A percentile compares a stretch with the other conserved stretches of the same genome.
Evolutionary conservation across 345 rosid species (phyloP).

Genomic region (Melaleuca quinquenervia): DNA sequence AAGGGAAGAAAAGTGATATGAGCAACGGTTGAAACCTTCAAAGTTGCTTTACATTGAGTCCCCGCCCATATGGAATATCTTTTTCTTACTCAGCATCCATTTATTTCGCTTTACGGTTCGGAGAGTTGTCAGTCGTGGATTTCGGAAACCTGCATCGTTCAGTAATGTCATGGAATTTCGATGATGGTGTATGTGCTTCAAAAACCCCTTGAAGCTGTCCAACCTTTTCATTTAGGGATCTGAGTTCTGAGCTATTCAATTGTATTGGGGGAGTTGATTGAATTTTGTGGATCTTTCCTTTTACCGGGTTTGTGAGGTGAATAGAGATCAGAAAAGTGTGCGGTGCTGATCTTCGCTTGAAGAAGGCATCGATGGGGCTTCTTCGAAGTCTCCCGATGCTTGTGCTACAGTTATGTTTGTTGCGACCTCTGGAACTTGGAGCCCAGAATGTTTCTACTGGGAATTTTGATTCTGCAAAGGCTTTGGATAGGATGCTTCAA

Average conservation of each 20-base stretch:
- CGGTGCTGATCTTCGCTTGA: not conserved
- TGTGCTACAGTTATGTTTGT: constrained; percentile 9
- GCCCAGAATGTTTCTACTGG: constrained; percentile 3
- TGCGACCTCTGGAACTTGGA: constrained; percentile 17
- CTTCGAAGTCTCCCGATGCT: constrained; percentile 52
- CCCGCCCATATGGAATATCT: not conserved
- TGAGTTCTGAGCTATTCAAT: not conserved
- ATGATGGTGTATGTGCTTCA: not conserved
- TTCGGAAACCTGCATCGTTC: not conserved
- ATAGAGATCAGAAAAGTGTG: not conserved
- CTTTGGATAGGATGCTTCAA: constrained; percentile 75
- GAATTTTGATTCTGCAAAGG: constrained; percentile 13
- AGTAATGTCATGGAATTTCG: not conserved
- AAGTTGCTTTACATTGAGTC: constrained; percentile 10
- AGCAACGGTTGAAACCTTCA: constrained; percentile 20
- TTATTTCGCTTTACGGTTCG: not conserved
- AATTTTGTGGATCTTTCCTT: not conserved
- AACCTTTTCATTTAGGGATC: not conserved
- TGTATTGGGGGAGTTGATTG: not conserved
- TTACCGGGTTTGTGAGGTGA: not conserved
- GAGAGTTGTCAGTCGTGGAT: not conserved
- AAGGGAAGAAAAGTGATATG: not conserved
- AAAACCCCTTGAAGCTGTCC: not conserved
- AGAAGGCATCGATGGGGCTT: constrained; percentile 60
- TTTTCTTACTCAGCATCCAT: constrained; percentile 5